phyloP scores from a whole-genome alignment of 2,329 filamentous ascomycete genomes.

The Diaporthe capsici region DNA sequence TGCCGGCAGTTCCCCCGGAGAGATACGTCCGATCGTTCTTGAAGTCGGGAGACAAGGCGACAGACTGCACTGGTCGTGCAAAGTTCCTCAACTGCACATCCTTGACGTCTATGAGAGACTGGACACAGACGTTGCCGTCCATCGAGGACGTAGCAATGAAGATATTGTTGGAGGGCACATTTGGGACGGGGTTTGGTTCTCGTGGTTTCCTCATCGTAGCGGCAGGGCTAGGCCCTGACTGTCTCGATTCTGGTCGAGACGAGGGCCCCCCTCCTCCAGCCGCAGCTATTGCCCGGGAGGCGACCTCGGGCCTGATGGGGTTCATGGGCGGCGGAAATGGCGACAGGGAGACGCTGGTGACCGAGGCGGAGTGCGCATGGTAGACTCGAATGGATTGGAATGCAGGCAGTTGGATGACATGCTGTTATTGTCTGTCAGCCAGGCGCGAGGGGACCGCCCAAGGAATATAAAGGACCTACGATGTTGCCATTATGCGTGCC shows the following conservation, averaged over 20 bases:
- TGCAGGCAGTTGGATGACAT: constrained; percentile 86
- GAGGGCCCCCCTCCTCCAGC: constrained; percentile 51
- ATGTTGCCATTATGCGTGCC: constrained; percentile 98
- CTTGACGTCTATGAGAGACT: constrained; percentile 87
- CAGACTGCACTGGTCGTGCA: constrained; percentile 89
- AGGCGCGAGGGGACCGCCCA: background rate
- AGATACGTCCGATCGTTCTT: constrained; percentile 90
- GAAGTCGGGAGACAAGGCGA: constrained; percentile 95
- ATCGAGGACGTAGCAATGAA: constrained; percentile 94
- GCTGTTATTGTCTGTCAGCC: constrained; percentile 64
- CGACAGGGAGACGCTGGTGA: constrained; percentile 91
- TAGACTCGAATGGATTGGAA: constrained; percentile 89
- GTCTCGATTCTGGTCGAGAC: constrained; percentile 52
- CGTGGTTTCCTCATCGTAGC: constrained; percentile 65
- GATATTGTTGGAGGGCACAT: constrained; percentile 89
- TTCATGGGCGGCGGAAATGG: constrained; percentile 77
- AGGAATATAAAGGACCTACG: constrained; percentile 65
- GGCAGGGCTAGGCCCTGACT: constrained; percentile 57
- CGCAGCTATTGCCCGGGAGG: constrained; percentile 54
- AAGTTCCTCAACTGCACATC: constrained; percentile 96
- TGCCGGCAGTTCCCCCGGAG: constrained; percentile 90
- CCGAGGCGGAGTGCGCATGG: constrained; percentile 91
- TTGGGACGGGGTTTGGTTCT: constrained; percentile 72
- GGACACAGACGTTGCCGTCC: constrained; percentile 94
- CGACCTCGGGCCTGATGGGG: constrained; percentile 57